These are phyloP conservation scores for Saccharomyces mikatae DNA, from an alignment of 805 yeast species.

Conservation along the genomic window DNA sequence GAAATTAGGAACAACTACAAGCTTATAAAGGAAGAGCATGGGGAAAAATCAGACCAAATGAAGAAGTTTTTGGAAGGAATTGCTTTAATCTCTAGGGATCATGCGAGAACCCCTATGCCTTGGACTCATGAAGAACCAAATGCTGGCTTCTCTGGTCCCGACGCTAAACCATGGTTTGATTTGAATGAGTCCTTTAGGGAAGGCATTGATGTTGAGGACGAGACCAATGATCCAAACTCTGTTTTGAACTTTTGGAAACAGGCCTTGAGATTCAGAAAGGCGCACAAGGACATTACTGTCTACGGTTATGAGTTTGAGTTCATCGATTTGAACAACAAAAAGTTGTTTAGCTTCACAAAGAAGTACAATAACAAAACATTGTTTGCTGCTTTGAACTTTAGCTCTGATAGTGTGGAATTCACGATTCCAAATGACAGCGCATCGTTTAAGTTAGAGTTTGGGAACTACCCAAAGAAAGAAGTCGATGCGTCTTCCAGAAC, in stretches of 20 bases:
- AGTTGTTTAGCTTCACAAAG: conserved; percentile 37
- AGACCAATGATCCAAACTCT: conserved; percentile 39
- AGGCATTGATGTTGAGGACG: conserved; percentile 41
- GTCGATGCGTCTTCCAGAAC: conserved; percentile 4
- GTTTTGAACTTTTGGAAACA: conserved; percentile 39
- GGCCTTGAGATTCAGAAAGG: conserved; percentile 37
- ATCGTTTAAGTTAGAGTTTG: conserved; percentile 28
- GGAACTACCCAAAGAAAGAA: conserved; percentile 19
- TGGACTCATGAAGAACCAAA: conserved; percentile 34
- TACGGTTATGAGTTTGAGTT: conserved; percentile 39
- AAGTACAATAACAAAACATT: conserved; percentile 26
- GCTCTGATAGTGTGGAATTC: conserved; percentile 28
- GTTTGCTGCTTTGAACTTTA: conserved; percentile 38
- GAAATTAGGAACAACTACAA: conserved; percentile 45
- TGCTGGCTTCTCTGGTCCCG: conserved; percentile 39
- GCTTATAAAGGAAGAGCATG: neutral
- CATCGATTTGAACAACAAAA: conserved; percentile 36
- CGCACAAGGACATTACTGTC: conserved; percentile 35
- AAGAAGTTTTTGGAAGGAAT: conserved; percentile 29
- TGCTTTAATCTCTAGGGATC: conserved; percentile 37
- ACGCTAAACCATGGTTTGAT: conserved; percentile 36
- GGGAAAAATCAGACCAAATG: conserved; percentile 12
- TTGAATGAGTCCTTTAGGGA: conserved; percentile 9
- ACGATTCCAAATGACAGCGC: conserved; percentile 27
- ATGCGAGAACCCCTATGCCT: conserved; percentile 48